A percentile compares a stretch with the other conserved stretches of the same genome.
phyloP scores from a whole-genome alignment of 768 basidiomycete genomes.

The Auricularia cornea region DNA sequence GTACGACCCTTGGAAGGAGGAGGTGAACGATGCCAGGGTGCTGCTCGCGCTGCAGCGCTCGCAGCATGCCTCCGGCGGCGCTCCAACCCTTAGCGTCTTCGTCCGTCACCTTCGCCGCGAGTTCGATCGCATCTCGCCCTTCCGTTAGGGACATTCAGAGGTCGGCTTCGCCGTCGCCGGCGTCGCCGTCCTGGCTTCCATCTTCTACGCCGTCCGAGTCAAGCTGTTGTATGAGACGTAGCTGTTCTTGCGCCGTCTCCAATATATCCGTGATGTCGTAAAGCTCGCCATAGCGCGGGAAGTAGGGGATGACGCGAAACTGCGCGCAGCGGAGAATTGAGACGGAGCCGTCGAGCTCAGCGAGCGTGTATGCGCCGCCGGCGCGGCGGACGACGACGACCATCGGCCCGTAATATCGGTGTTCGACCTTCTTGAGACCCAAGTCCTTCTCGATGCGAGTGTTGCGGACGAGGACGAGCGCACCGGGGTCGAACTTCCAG shows the following conservation, averaged over 20 bases:
- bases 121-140: too few species aligned
- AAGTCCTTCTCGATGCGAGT: background rate
- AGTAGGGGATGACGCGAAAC: background rate
- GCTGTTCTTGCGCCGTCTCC: background rate
- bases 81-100: too few species aligned
- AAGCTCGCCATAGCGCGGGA: background rate
- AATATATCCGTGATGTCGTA: background rate
- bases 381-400: background rate
- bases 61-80: too few species aligned
- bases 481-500: background rate
- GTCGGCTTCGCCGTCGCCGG: too few species aligned
- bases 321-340: background rate
- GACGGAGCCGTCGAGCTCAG: background rate
- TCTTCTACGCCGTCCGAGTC: background rate
- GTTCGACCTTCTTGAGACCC: background rate
- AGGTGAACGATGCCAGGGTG: too few species aligned
- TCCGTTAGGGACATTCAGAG: too few species aligned
- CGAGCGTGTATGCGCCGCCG: background rate
- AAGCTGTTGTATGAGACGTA: background rate
- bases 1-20: too few species aligned
- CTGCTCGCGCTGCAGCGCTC: too few species aligned
- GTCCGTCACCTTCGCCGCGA: too few species aligned
- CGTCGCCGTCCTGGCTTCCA: too few species aligned
- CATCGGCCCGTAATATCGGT: background rate
- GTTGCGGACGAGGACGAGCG: background rate